A percentile compares a stretch with the other conserved stretches of the same genome.
Evolutionary conservation across 768 basidiomycete species (phyloP).

Genomic region (Phylloporus sp.): DNA sequence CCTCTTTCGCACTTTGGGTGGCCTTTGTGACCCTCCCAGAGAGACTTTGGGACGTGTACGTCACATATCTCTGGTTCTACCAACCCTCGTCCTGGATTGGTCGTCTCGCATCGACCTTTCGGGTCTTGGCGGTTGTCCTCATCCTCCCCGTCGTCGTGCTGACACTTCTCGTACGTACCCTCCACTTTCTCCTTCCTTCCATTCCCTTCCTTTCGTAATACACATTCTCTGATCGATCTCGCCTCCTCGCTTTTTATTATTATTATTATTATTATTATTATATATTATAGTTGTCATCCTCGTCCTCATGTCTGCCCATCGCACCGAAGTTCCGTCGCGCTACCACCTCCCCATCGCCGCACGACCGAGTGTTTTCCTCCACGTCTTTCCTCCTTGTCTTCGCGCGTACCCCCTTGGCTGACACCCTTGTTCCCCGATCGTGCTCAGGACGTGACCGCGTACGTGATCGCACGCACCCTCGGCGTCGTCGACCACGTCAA

Average conservation of each 20-base stretch:
- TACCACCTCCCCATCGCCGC: conserved; percentile 19
- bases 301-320: neutral
- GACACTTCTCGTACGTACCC: conserved; percentile 57
- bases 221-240: neutral
- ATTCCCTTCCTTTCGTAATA: conserved; percentile 8
- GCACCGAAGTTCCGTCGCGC: conserved; percentile 6
- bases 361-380: neutral
- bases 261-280: neutral
- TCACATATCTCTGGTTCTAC: conserved; percentile 63
- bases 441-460: conserved; percentile 70
- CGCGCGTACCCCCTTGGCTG: neutral
- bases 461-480: conserved; percentile 78
- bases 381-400: neutral
- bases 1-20: conserved; percentile 20
- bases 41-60: conserved; percentile 56
- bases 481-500: conserved; percentile 73
- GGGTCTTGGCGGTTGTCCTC: conserved; percentile 56
- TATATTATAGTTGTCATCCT: neutral
- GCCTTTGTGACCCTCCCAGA: conserved; percentile 28
- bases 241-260: neutral
- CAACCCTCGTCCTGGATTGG: conserved; percentile 63
- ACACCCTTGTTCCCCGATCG: neutral
- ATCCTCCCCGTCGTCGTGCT: conserved; percentile 52
- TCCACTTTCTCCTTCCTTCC: conserved; percentile 4
- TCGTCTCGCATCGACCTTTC: conserved; percentile 57